Evolutionary conservation across 768 basidiomycete genomes (phyloP).

Genomic region (Auricularia sp.): DNA sequence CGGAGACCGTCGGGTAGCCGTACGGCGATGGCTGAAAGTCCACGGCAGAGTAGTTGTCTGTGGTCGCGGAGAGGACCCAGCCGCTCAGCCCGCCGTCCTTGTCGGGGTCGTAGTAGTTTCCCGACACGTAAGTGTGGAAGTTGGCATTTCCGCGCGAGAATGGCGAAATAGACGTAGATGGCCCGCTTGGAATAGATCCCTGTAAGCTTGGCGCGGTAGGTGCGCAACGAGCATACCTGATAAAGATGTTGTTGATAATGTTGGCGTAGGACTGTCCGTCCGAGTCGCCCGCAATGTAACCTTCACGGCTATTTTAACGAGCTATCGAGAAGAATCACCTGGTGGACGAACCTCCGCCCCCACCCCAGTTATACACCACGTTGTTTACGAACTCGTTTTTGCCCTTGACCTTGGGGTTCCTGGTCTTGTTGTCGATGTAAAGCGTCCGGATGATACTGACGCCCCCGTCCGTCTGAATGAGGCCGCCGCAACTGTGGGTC

Average conservation of each 20-base stretch:
- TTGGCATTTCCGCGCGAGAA: conserved; percentile 28
- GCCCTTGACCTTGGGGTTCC: conserved; percentile 30
- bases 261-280: conserved; percentile 25
- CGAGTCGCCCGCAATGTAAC: conserved; percentile 30
- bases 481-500: conserved; percentile 28
- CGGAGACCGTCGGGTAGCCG: conserved; percentile 23
- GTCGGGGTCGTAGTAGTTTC: conserved; percentile 27
- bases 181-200: conserved; percentile 13
- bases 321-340: not conserved
- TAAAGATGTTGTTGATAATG: conserved; percentile 28
- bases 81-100: conserved; percentile 16
- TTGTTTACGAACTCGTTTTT: conserved; percentile 30
- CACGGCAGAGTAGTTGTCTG: conserved; percentile 22
- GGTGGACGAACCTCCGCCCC: not conserved
- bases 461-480: conserved; percentile 28
- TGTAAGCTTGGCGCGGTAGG: not conserved
- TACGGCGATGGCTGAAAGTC: conserved; percentile 24
- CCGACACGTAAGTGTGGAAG: conserved; percentile 27
- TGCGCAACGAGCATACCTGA: conserved; percentile 8
- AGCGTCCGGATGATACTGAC: conserved; percentile 27
- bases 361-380: conserved; percentile 18
- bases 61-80: conserved; percentile 19
- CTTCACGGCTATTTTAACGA: not conserved
- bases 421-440: conserved; percentile 30
- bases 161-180: conserved; percentile 22